A percentile compares a stretch with the other conserved stretches of the same genome.
phyloP scores from a whole-genome alignment of 192 early-diverging fungal species.

The Nowakowskiella sp. region DNA sequence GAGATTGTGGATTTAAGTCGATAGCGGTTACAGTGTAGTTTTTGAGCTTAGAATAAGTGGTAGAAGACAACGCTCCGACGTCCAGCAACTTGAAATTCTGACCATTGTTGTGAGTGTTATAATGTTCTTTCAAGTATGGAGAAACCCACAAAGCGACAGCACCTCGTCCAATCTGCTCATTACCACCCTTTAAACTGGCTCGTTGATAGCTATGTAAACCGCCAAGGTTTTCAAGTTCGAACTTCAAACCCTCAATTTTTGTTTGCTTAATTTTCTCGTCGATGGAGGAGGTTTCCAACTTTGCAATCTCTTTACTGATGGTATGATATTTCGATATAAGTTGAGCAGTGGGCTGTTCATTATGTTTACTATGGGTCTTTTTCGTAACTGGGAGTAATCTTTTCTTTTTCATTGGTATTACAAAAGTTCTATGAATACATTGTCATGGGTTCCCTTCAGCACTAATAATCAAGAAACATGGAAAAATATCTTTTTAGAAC shows the following conservation, averaged over 20 bases:
- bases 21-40: slow-evolving; percentile 70
- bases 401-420: too few species aligned
- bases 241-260: slow-evolving; percentile 24
- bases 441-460: too few species aligned
- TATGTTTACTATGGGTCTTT: too few species aligned
- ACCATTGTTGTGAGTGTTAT: slow-evolving; percentile 17
- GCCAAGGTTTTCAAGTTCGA: slow-evolving; percentile 63
- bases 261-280: slow-evolving; percentile 8
- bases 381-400: too few species aligned
- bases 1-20: slow-evolving; percentile 81
- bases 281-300: too few species aligned
- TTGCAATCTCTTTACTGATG: slow-evolving; percentile 70
- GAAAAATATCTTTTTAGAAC: too few species aligned
- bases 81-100: slow-evolving; percentile 58
- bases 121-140: slow-evolving; percentile 37
- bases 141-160: slow-evolving; percentile 73
- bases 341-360: too few species aligned
- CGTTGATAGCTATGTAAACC: slow-evolving; percentile 84
- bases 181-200: slow-evolving; percentile 72
- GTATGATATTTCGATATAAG: slow-evolving; percentile 73
- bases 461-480: too few species aligned
- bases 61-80: slow-evolving; percentile 71
- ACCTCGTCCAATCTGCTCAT: slow-evolving; percentile 71
- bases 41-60: slow-evolving; percentile 61
- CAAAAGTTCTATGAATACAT: too few species aligned